Evolutionary conservation across 2,329 filamentous ascomycete species (phyloP), one percentile per base, ranked within the genome.

Genomic region (Ophiosphaerella herpotricha): DNA sequence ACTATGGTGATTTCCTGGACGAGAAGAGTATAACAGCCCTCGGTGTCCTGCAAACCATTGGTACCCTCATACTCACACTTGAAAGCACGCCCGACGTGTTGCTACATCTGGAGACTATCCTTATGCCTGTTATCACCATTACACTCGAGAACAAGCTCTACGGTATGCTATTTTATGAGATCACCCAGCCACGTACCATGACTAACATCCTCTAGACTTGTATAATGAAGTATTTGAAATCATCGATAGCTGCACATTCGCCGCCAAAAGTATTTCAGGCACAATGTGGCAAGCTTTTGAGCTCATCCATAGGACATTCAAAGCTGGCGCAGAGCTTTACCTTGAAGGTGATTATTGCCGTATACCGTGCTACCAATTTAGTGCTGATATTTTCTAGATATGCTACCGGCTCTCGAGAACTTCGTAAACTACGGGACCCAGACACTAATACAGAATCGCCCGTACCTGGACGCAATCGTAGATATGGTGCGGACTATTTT

Each of bases 211-310:
- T 31, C 36, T 29, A 88, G 88, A 99, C 74, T 79, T 99, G 18
- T 99, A 97, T 75, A 99, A 97, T 71, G 94, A 99, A 72, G 86
- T 97, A 5, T 99, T 99, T 63, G 94, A 99, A 76, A 99, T 99
- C 64, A 96, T 99, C 63, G 94, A 99, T 74, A 97, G 91, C 80
- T 99, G 94, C 80, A 99, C 94, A 7, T 99, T 97, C 72, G 91
- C 94, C 9, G 93, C 94, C 55, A 99, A 97, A 80, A 84, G 85
- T 50, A 97, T 99, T 61, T 97, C 94, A 1, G 85, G 88, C 8
- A 96, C 90, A 36, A 99, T 99, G 94, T 99, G 94, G 94, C 87
- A 93, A 75, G 93, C 94, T 2, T 99, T 99, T 72, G 92, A 96
- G 77, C 83, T 97, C 38, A 95, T 99, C 57, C 93, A 97, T 76